These are phyloP conservation scores for Lichtheimia corymbifera DNA, from an alignment of 371 early-diverging fungal species.

Conservation along the genomic window DNA sequence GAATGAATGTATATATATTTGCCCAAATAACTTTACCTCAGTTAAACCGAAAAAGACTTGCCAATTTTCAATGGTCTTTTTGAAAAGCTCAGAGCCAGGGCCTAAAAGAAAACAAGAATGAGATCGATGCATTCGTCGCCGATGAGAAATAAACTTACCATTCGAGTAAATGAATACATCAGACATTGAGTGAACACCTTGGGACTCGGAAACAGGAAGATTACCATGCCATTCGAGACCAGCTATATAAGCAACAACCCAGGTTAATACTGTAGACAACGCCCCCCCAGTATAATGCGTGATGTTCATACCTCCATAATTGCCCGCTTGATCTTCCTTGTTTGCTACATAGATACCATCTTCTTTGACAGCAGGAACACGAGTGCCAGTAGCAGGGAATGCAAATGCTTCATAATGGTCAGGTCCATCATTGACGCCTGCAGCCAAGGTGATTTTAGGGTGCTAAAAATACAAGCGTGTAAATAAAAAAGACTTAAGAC, in stretches of 20 bases:
- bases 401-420: conserved; percentile 64
- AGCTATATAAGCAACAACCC: not conserved
- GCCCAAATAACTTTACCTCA: conserved; percentile 12
- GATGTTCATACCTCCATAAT: conserved; percentile 24
- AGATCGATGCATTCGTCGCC: not conserved
- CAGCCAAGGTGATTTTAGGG: conserved; percentile 61
- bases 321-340: conserved; percentile 36
- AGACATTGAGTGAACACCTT: conserved; percentile 62
- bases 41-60: conserved; percentile 63
- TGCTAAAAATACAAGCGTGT: conserved; percentile 10
- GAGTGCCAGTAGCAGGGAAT: conserved; percentile 39
- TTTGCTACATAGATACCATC: conserved; percentile 38
- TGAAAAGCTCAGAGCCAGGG: conserved; percentile 57
- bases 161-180: conserved; percentile 62
- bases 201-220: conserved; percentile 29
- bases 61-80: conserved; percentile 61
- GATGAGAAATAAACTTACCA: conserved; percentile 7
- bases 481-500: not conserved
- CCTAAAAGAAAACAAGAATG: not conserved
- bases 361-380: conserved; percentile 35
- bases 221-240: conserved; percentile 48
- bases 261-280: not conserved
- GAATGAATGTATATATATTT: not conserved
- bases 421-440: conserved; percentile 65
- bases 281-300: not conserved